These are phyloP conservation scores for Mortierella sp. DNA, from an alignment of 371 early-diverging fungal species.

Conservation along the genomic window DNA sequence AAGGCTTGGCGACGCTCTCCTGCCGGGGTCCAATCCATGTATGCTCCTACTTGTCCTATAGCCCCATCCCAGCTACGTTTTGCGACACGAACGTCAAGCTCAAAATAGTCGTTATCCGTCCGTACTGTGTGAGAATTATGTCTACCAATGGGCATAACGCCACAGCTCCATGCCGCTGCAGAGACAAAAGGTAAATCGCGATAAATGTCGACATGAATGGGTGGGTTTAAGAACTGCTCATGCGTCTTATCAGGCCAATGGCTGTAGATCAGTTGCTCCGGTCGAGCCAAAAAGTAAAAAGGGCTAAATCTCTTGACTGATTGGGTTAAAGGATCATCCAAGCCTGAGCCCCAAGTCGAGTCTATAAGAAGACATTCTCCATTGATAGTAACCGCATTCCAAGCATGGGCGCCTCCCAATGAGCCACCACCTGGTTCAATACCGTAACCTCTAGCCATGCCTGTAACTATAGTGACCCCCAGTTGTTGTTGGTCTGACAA, in stretches of 20 bases:
- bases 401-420: conserved; percentile 37
- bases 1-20: background rate
- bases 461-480: conserved; percentile 16
- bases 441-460: conserved; percentile 34
- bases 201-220: conserved; percentile 27
- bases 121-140: conserved; percentile 10
- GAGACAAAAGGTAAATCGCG: conserved; percentile 11
- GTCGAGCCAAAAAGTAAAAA: conserved; percentile 35
- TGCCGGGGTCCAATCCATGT: conserved; percentile 16
- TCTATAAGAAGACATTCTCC: conserved; percentile 37
- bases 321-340: background rate
- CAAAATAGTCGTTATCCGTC: conserved; percentile 34
- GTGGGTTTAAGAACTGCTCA: conserved; percentile 44
- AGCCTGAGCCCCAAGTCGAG: conserved; percentile 34
- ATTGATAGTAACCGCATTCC: conserved; percentile 36
- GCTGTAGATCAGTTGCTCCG: conserved; percentile 32
- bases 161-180: conserved; percentile 18
- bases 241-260: conserved; percentile 23
- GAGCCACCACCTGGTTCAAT: conserved; percentile 16
- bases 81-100: conserved; percentile 21
- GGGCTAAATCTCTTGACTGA: conserved; percentile 8
- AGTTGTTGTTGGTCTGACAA: conserved; percentile 22
- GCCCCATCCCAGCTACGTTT: conserved; percentile 12
- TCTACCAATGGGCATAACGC: conserved; percentile 4
- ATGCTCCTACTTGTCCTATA: background rate